A percentile compares a stretch with the other conserved stretches of the same genome.
These are phyloP conservation scores for Ceratobasidium sp. DNA, from an alignment of 1,284 basidiomycete genomes.

Conservation along the genomic window DNA sequence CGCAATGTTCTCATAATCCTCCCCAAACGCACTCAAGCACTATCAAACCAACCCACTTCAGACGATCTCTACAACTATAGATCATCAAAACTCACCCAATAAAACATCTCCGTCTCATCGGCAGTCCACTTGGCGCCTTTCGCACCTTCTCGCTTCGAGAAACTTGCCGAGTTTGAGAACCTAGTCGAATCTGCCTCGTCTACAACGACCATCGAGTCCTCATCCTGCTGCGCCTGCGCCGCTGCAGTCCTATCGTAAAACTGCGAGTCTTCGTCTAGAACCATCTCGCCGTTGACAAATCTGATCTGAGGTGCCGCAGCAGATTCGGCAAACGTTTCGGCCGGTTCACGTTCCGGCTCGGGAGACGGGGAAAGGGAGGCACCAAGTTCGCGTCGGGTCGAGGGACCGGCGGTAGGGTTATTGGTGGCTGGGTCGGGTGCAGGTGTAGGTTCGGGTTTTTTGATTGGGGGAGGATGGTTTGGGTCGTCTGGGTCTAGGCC, in stretches of 20 bases:
- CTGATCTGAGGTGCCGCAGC: slow-evolving; percentile 55
- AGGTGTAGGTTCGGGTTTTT: slow-evolving; percentile 17
- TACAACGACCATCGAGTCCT: slow-evolving; percentile 56
- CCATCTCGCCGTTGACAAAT: slow-evolving; percentile 59
- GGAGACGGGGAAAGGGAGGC: slow-evolving; percentile 36
- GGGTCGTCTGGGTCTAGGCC: slow-evolving; percentile 27
- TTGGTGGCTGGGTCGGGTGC: neutral
- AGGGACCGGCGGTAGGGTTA: slow-evolving; percentile 9
- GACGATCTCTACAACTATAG: slow-evolving; percentile 7
- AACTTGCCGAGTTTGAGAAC: slow-evolving; percentile 59
- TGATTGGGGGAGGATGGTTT: slow-evolving; percentile 17
- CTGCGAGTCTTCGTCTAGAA: slow-evolving; percentile 58
- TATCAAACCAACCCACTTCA: neutral
- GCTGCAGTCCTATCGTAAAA: slow-evolving; percentile 53
- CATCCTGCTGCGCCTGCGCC: slow-evolving; percentile 52
- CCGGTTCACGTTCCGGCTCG: slow-evolving; percentile 13
- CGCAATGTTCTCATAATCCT: slow-evolving; percentile 61
- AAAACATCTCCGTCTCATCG: slow-evolving; percentile 58
- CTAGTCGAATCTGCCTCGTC: slow-evolving; percentile 56
- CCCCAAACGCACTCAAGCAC: slow-evolving; percentile 57
- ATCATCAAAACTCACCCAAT: slow-evolving; percentile 50
- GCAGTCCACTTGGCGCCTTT: slow-evolving; percentile 55
- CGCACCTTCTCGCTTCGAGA: slow-evolving; percentile 53
- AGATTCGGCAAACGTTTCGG: slow-evolving; percentile 37
- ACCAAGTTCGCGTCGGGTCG: slow-evolving; percentile 35